phyloP scores from a whole-genome alignment of 2,329 filamentous ascomycete species.

The Sclerotinia subarctica region DNA sequence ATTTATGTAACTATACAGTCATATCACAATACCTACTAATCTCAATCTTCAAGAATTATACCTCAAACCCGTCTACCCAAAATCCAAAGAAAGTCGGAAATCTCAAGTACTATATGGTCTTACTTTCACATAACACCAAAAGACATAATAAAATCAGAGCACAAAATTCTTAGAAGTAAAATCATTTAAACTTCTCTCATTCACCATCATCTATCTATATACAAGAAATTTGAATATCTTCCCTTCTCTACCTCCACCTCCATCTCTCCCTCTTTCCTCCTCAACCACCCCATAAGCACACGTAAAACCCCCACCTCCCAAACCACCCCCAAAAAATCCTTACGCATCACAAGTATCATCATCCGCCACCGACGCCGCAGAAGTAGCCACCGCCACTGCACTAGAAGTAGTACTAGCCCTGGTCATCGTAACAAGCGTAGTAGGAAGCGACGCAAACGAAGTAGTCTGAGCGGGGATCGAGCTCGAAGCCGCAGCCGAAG shows the following conservation, averaged over 20 bases:
- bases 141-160: no score
- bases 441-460: conserved; percentile 1
- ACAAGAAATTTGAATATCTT: neutral
- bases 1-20: no score
- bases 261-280: neutral
- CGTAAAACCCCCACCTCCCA: no score
- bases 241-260: neutral
- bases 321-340: neutral
- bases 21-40: no score
- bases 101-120: no score
- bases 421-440: conserved; percentile 5
- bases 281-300: neutral
- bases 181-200: neutral
- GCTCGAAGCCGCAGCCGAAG: neutral
- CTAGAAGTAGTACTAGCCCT: conserved; percentile 13
- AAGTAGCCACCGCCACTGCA: neutral
- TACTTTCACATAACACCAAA: no score
- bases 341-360: conserved; percentile 16
- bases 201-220: neutral
- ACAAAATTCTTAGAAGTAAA: no score
- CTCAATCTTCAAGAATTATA: no score
- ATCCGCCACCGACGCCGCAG: neutral
- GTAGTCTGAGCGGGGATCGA: neutral
- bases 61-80: no score
- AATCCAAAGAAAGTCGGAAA: no score